phyloP scores from a whole-genome alignment of 306 rosid genomes.

The Alnus glutinosa region DNA sequence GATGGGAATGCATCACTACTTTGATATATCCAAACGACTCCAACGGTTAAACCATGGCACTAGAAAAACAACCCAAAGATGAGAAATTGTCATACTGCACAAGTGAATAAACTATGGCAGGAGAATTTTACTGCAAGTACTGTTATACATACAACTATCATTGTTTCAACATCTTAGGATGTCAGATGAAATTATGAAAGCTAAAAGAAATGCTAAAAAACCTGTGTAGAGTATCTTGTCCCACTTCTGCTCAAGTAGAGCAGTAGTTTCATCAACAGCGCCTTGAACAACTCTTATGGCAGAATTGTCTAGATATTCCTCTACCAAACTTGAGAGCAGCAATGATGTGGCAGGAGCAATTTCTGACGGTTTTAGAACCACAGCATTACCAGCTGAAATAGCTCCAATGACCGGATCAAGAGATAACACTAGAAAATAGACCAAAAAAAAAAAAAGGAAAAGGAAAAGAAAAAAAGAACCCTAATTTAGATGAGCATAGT shows the following conservation, averaged over 20 bases:
- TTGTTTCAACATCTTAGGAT: background rate
- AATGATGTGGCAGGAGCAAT: slow-evolving; percentile 70
- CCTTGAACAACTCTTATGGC: slow-evolving; percentile 78
- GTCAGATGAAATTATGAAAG: slow-evolving; percentile 2
- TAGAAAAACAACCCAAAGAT: background rate
- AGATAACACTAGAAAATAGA: slow-evolving; percentile 58
- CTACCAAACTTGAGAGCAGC: slow-evolving; percentile 46
- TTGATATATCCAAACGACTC: background rate
- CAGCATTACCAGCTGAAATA: slow-evolving; percentile 72
- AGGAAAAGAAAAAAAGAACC: background rate
- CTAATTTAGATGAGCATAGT: background rate
- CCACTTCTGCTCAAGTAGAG: slow-evolving; percentile 78
- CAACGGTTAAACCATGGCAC: background rate
- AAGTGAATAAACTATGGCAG: background rate
- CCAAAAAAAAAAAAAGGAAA: slow-evolving; percentile 3
- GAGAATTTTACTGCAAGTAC: background rate
- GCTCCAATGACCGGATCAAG: slow-evolving; percentile 88
- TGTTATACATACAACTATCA: background rate
- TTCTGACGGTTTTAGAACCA: slow-evolving; percentile 84
- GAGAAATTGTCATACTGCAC: background rate
- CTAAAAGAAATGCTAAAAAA: slow-evolving; percentile 12
- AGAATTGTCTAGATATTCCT: slow-evolving; percentile 60
- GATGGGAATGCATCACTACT: background rate
- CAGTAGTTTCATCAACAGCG: slow-evolving; percentile 74
- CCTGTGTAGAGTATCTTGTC: slow-evolving; percentile 88